Percentiles rank a stretch among this genome's conserved stretches.
Evolutionary conservation across 148 eudicot species (phyloP).

Genomic region (Rhododendron griersonianum): DNA sequence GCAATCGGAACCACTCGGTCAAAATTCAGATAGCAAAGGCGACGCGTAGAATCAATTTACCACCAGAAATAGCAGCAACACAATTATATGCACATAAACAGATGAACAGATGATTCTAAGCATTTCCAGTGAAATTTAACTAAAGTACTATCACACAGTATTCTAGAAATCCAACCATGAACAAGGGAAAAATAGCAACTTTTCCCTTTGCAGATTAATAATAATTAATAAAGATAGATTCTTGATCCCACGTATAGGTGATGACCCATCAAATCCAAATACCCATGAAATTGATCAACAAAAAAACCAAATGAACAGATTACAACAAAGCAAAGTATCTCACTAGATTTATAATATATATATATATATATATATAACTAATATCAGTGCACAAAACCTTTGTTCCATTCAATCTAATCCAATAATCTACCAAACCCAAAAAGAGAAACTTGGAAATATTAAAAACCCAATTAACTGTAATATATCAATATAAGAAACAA

Average conservation of each 20-base stretch:
- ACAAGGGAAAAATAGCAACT: neutral
- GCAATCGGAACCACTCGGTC: neutral
- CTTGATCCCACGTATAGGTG: neutral
- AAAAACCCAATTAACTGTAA: slow-evolving; percentile 22
- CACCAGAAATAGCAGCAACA: neutral
- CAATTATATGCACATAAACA: neutral
- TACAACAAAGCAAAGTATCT: neutral
- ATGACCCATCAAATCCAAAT: slow-evolving; percentile 8
- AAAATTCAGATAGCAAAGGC: slow-evolving; percentile 4
- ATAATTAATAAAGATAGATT: neutral
- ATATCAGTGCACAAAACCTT: neutral
- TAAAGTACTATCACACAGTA: neutral
- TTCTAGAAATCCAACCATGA: neutral
- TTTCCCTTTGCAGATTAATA: neutral
- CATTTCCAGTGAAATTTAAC: neutral
- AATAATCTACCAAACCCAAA: slow-evolving; percentile 4
- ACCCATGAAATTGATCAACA: neutral
- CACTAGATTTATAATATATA: neutral
- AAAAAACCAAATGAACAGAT: slow-evolving; percentile 6
- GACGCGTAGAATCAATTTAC: neutral
- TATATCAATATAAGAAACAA: slow-evolving; percentile 14
- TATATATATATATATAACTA: too few relatives aligned
- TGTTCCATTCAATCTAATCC: neutral
- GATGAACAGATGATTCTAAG: neutral
- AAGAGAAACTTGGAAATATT: slow-evolving; percentile 9